Percentiles rank a stretch among this genome's conserved stretches.
Evolutionary conservation across 129 eudicot species (phyloP).

Genomic region (Rutidosis leptorrhynchoides): DNA sequence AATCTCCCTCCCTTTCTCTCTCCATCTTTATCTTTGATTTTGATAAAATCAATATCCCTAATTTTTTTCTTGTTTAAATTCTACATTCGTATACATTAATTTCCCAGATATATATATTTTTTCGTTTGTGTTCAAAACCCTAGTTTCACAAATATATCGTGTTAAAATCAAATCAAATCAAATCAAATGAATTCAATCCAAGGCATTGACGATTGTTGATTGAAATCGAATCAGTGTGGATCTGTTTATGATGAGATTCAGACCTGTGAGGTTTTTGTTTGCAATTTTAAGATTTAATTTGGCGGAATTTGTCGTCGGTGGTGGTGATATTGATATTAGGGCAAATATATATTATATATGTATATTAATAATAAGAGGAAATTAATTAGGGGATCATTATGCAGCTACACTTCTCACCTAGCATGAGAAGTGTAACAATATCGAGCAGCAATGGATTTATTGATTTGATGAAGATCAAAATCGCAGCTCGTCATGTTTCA

Average conservation of each 20-base stretch:
- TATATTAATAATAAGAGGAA: neutral
- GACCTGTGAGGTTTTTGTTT: conserved; percentile 21
- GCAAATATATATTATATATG: neutral
- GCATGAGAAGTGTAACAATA: conserved; percentile 98
- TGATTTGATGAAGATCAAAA: conserved; percentile 99
- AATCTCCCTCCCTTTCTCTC: conserved; percentile 20
- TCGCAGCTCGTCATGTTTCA: conserved; percentile 91
- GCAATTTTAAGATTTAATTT: neutral
- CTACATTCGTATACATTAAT: too few species aligned
- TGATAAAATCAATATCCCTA: neutral
- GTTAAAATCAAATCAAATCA: conserved; percentile 13
- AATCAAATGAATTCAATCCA: conserved; percentile 14
- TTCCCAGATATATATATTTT: neutral
- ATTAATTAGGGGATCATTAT: conserved; percentile 53
- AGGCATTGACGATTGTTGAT: conserved; percentile 17
- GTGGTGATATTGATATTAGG: conserved; percentile 13
- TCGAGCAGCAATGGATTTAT: conserved; percentile 71
- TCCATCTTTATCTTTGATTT: conserved; percentile 9
- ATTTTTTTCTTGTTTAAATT: too few species aligned
- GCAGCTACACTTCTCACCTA: conserved; percentile 99
- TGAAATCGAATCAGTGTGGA: conserved; percentile 20
- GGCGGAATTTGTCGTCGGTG: conserved; percentile 11
- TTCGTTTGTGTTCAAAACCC: conserved; percentile 19
- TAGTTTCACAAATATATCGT: conserved; percentile 16
- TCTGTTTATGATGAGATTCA: conserved; percentile 19